Percentiles rank a stretch among this genome's conserved stretches.
phyloP scores from a whole-genome alignment of 169 alveolate species.

The Amoebophrya sp. region DNA sequence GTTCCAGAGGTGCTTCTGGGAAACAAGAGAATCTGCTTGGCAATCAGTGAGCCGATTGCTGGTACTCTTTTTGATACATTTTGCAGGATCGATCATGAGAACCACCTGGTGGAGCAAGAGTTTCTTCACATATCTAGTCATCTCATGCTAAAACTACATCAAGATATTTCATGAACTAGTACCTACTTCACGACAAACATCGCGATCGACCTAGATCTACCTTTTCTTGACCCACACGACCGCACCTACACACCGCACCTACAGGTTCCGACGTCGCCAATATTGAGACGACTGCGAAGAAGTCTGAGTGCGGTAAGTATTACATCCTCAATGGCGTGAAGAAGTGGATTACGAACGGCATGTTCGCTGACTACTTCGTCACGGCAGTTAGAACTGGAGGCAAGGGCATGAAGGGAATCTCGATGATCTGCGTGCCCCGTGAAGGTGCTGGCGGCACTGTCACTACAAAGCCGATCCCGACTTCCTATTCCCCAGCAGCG shows the following conservation, averaged over 20 bases:
- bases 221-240: no score
- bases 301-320: conserved; percentile 3
- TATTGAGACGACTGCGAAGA: conserved; percentile 25
- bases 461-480: conserved; percentile 18
- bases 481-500: not conserved
- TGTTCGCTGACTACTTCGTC: conserved; percentile 37
- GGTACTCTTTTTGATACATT: no score
- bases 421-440: conserved; percentile 30
- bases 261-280: conserved; percentile 35
- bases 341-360: conserved; percentile 42
- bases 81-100: no score
- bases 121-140: no score
- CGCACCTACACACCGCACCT: no score
- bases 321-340: conserved; percentile 42
- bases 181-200: no score
- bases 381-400: conserved; percentile 45
- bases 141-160: no score
- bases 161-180: no score
- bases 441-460: not conserved
- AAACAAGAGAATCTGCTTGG: conserved; percentile 20
- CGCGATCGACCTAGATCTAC: no score
- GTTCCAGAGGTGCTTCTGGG: not conserved
- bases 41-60: conserved; percentile 33
- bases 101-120: no score
- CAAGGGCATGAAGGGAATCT: conserved; percentile 34